Conservation (phyloP, 371 early-diverging fungal species). For the Modicella reniformis region DNA sequence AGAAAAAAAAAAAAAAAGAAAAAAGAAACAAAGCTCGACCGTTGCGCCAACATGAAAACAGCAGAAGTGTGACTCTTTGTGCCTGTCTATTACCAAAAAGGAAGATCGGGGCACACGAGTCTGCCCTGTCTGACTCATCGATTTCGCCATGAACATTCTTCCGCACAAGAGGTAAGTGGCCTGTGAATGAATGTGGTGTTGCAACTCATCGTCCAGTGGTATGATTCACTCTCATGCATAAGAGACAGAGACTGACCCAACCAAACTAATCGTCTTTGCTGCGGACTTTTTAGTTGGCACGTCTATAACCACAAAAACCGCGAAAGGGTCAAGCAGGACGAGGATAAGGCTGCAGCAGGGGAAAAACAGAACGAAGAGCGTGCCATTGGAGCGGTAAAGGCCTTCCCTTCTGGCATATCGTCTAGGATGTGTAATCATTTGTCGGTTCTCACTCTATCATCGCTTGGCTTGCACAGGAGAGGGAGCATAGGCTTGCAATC, state of each 20-base stretch:
- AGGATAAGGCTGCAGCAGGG: slow-evolving; percentile 68
- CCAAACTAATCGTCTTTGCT: neutral
- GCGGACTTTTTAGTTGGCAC: slow-evolving; percentile 68
- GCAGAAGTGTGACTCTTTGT: neutral
- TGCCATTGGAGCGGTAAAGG: slow-evolving; percentile 61
- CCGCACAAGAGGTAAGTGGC: slow-evolving; percentile 72
- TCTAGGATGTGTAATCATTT: too few relatives aligned
- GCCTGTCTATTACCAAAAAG: neutral
- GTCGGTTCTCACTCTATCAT: neutral
- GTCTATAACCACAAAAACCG: slow-evolving; percentile 80
- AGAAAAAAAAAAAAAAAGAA: neutral
- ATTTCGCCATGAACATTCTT: slow-evolving; percentile 68
- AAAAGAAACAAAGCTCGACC: neutral
- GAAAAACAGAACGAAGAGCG: slow-evolving; percentile 60
- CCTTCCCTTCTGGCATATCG: too few relatives aligned
- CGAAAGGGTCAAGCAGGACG: slow-evolving; percentile 75
- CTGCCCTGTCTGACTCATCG: neutral
- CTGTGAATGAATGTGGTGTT: neutral
- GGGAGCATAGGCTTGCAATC: slow-evolving; percentile 64
- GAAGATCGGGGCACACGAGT: neutral
- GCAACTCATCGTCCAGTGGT: neutral
- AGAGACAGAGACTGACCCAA: neutral
- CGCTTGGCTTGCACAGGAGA: slow-evolving; percentile 58
- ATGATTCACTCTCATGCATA: neutral
- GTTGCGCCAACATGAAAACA: neutral